phyloP scores from a whole-genome alignment of 208 protist species.

The Acanthamoeba divionensis region DNA sequence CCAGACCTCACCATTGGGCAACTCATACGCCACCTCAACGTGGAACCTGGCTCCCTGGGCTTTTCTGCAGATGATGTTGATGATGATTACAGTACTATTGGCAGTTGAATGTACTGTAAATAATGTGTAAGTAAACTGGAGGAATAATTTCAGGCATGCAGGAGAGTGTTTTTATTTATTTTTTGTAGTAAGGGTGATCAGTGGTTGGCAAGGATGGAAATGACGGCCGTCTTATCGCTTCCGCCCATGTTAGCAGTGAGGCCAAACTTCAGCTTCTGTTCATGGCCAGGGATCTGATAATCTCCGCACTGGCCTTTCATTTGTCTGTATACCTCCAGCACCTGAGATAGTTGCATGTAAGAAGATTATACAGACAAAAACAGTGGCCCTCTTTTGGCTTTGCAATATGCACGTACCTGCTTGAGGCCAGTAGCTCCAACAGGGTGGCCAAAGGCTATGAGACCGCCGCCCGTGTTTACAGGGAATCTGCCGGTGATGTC shows the following conservation, averaged over 20 bases:
- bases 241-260: slow-evolving; percentile 90
- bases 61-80: too few relatives aligned
- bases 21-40: too few relatives aligned
- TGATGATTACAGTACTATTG: too few relatives aligned
- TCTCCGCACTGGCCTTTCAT: slow-evolving; percentile 89
- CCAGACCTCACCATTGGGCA: too few relatives aligned
- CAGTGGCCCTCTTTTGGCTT: too few relatives aligned
- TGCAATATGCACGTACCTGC: not conserved
- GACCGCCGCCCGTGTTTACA: slow-evolving; percentile 88
- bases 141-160: too few relatives aligned
- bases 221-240: slow-evolving; percentile 89
- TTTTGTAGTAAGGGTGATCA: too few relatives aligned
- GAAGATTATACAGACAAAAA: not conserved
- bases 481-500: slow-evolving; percentile 82
- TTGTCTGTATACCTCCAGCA: slow-evolving; percentile 89
- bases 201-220: slow-evolving; percentile 76
- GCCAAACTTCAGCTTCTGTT: slow-evolving; percentile 79
- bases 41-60: too few relatives aligned
- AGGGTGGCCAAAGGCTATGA: slow-evolving; percentile 89
- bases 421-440: slow-evolving; percentile 72
- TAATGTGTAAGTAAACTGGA: too few relatives aligned
- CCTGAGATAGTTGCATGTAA: slow-evolving; percentile 74
- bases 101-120: too few relatives aligned
- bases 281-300: slow-evolving; percentile 76
- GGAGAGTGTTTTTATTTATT: too few relatives aligned